These are phyloP conservation scores for Glycine tomentella DNA, from an alignment of 306 rosid genomes.

Conservation along the genomic window DNA sequence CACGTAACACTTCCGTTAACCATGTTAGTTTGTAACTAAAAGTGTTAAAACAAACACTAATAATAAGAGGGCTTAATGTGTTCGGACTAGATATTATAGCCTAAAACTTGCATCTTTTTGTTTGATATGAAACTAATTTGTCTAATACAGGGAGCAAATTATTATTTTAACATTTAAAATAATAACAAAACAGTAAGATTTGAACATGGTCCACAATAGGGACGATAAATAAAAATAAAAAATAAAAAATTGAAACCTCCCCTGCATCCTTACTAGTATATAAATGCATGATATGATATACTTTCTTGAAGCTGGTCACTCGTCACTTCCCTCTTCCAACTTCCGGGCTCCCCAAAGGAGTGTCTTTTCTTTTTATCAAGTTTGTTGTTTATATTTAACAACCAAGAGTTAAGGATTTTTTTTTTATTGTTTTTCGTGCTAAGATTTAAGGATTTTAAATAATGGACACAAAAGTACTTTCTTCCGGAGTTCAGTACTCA, in stretches of 20 bases:
- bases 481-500: conserved; percentile 61
- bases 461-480: conserved; percentile 70
- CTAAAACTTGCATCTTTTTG: background rate
- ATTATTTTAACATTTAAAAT: background rate
- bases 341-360: background rate
- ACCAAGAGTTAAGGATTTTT: background rate
- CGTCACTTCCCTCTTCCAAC: background rate
- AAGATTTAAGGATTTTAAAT: background rate
- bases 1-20: background rate
- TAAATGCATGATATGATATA: background rate
- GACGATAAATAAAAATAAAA: background rate
- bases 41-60: background rate
- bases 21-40: background rate
- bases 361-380: background rate
- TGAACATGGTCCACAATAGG: background rate
- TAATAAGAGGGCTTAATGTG: background rate
- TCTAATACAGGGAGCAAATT: background rate
- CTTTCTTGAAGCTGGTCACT: conserved; percentile 1
- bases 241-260: too few relatives aligned
- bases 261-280: background rate
- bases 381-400: background rate
- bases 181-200: background rate
- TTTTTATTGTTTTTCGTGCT: too few relatives aligned
- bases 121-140: background rate
- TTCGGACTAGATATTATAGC: background rate